Percentiles rank a stretch among this genome's conserved stretches.
These are phyloP conservation scores for Corylus avellana DNA, from an alignment of 306 rosid species.

Conservation along the genomic window DNA sequence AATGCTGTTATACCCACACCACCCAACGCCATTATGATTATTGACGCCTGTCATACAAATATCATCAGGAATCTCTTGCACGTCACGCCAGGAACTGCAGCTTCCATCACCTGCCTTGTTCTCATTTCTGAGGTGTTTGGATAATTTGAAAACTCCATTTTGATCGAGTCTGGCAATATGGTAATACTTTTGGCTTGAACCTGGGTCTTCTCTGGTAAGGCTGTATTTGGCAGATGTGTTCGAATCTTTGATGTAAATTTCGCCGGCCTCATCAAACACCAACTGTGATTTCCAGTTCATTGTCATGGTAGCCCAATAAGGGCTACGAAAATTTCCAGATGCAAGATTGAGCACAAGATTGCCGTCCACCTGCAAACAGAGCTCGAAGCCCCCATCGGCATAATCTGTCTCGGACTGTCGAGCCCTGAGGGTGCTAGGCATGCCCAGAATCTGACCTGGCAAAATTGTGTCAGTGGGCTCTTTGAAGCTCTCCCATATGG, in stretches of 20 bases:
- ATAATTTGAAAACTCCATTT: constrained; percentile 30
- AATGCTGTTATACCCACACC: constrained; percentile 29
- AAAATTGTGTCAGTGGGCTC: constrained; percentile 32
- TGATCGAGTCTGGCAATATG: constrained; percentile 34
- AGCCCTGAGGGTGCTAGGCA: constrained; percentile 5
- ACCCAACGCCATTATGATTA: constrained; percentile 5
- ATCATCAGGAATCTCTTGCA: constrained; percentile 22
- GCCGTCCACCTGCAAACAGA: constrained; percentile 13
- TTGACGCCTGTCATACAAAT: constrained; percentile 3
- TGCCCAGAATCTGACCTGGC: constrained; percentile 29
- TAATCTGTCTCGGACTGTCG: constrained; percentile 17
- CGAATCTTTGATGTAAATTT: constrained; percentile 7
- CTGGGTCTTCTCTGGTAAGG: not conserved
- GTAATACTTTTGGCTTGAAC: not conserved
- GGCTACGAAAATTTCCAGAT: not conserved
- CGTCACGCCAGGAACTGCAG: constrained; percentile 6
- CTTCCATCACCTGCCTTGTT: not conserved
- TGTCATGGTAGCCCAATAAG: constrained; percentile 25
- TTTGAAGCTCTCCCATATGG: constrained; percentile 37
- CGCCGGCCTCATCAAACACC: constrained; percentile 31
- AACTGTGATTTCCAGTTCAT: not conserved
- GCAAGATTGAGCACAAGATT: constrained; percentile 18
- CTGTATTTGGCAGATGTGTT: not conserved
- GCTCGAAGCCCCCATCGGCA: constrained; percentile 31
- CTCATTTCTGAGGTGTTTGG: constrained; percentile 2